Base-by-base conservation (phyloP, 75 land plant genomes). In the Cupressus sempervirens region DNA sequence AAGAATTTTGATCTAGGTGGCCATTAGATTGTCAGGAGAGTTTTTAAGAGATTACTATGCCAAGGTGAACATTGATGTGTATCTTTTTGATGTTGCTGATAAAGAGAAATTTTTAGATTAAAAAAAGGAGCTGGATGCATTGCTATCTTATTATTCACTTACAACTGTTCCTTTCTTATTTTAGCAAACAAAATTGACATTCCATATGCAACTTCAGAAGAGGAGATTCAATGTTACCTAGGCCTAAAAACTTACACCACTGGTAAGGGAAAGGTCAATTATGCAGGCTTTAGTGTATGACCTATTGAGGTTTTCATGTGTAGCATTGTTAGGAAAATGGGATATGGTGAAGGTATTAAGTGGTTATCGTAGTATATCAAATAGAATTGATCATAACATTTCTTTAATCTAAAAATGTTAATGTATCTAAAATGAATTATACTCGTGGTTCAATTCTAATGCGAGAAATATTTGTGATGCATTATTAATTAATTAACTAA, bases 281-380 rank as follows among this genome's bases (percentile, higher is more conserved):
- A 93, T 38, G 89, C 29, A 13, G 91, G 91, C 53, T 89, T 91
- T 32, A 90, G 90, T 74, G 90, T 94, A 29, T 87, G 95, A 10
- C 91, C 96, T 30, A 92, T 94, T 52, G 96, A 94, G 86, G 91
- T 94, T 38, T 94, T 94, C 93, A 94, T 94, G 96, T 94, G 96
- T 86, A 93, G 92, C 85, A 89, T 94, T 84, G 96, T 94, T 20
- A 86, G 96, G 68, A 94, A 94, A 86, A 93, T 93, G 95, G 95
- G 95, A 3, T 94, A 94, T 87, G 95, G 93, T 9, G 93, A 92
- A n/a, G 93, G 93, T 52, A 76, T 91, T 89, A 94, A 90, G 91
- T 94, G 95, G 95, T 50, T 94, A 12, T 91, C 93, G 13, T 93
- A 94, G 86, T 94, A 94, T 88, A 94, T 94, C 84, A 93, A 93